These are phyloP conservation scores for Mycena metata DNA, from an alignment of 768 basidiomycete genomes.

Conservation along the genomic window DNA sequence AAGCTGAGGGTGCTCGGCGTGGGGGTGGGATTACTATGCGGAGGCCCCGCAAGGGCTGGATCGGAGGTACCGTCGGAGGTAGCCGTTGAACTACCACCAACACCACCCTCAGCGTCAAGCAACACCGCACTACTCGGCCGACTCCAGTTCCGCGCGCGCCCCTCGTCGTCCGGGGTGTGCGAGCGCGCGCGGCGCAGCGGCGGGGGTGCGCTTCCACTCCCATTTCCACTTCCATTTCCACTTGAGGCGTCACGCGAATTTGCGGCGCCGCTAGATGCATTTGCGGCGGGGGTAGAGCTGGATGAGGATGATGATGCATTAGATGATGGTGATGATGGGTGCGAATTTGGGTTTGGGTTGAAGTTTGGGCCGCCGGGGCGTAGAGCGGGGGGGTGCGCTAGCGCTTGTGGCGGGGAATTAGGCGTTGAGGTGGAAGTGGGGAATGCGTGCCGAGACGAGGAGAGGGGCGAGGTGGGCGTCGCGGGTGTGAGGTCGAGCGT, in stretches of 20 bases:
- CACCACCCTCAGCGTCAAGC: neutral
- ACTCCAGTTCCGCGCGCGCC: constrained; percentile 20
- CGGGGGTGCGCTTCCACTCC: constrained; percentile 36
- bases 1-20: too few relatives aligned
- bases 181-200: constrained; percentile 35
- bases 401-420: too few relatives aligned
- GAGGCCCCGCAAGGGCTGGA: too few relatives aligned
- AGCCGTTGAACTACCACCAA: too few relatives aligned
- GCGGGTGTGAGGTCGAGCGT: constrained; percentile 12
- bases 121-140: constrained; percentile 24
- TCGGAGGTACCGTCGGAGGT: too few relatives aligned
- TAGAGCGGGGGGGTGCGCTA: neutral
- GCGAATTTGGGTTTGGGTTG: too few relatives aligned
- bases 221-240: too few relatives aligned
- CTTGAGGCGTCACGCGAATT: constrained; percentile 1
- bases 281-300: constrained; percentile 26
- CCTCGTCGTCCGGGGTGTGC: constrained; percentile 4
- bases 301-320: neutral
- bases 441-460: neutral
- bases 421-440: too few relatives aligned
- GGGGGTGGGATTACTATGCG: too few relatives aligned
- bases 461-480: constrained; percentile 11
- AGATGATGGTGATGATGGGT: too few relatives aligned
- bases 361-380: too few relatives aligned
- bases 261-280: constrained; percentile 21